A percentile compares a stretch with the other conserved stretches of the same genome.
These are phyloP conservation scores for Hypoxylon sp. DNA, from an alignment of 2,329 filamentous ascomycete species.

Conservation along the genomic window DNA sequence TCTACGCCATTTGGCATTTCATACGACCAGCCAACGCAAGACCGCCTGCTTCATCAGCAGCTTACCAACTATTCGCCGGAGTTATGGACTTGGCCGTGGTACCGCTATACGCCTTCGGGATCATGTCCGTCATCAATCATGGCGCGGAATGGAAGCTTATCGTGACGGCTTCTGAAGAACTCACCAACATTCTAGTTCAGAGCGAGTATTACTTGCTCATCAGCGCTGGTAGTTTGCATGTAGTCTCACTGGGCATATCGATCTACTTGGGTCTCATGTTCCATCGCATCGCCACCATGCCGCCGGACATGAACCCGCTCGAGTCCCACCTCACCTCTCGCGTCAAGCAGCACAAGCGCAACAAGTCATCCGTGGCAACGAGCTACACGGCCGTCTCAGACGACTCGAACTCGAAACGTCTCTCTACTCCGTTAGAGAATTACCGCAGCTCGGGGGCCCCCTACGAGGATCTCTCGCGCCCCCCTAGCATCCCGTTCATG, in stretches of 20 bases:
- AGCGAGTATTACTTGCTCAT: slow-evolving; percentile 78
- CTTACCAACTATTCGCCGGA: slow-evolving; percentile 88
- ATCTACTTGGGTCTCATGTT: slow-evolving; percentile 83
- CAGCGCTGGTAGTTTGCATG: slow-evolving; percentile 74
- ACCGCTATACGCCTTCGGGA: slow-evolving; percentile 69
- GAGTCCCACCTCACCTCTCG: slow-evolving; percentile 86
- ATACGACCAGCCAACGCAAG: slow-evolving; percentile 76
- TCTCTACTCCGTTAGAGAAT: slow-evolving; percentile 61
- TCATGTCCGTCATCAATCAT: slow-evolving; percentile 61
- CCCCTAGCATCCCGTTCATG: slow-evolving; percentile 79
- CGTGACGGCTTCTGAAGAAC: slow-evolving; percentile 65
- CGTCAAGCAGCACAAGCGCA: slow-evolving; percentile 75
- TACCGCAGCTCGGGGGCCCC: slow-evolving; percentile 60
- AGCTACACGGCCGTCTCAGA: slow-evolving; percentile 57
- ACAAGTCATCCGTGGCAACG: slow-evolving; percentile 70
- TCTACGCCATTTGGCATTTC: slow-evolving; percentile 87
- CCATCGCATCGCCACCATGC: slow-evolving; percentile 82
- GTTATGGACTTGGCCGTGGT: slow-evolving; percentile 74
- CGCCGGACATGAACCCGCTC: slow-evolving; percentile 95
- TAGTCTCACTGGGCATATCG: slow-evolving; percentile 77
- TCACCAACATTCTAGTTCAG: slow-evolving; percentile 72
- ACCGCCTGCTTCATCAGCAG: slow-evolving; percentile 83
- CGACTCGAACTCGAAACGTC: slow-evolving; percentile 68
- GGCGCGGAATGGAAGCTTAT: slow-evolving; percentile 74
- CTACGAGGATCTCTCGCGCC: slow-evolving; percentile 61